Conservation (phyloP, 345 rosid genomes). For the Pistacia atlantica region DNA sequence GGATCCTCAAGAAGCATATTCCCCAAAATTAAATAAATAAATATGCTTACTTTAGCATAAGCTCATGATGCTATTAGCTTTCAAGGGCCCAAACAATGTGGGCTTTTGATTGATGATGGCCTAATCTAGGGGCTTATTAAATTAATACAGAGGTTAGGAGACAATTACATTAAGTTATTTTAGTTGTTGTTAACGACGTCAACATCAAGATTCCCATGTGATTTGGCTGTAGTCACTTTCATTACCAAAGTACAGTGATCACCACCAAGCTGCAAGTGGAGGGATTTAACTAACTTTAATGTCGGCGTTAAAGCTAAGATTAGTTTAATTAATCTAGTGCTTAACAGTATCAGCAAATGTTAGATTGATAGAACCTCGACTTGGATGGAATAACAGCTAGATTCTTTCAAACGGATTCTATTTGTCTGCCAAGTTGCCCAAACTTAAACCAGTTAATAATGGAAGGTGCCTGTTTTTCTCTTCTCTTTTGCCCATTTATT, state of each 20-base stretch:
- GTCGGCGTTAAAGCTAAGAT: constrained; percentile 25
- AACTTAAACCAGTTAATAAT: not conserved
- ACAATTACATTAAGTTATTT: not conserved
- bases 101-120: constrained; percentile 25
- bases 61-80: constrained; percentile 3
- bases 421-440: constrained; percentile 3
- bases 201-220: constrained; percentile 24
- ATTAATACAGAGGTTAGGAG: not conserved
- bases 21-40: not conserved
- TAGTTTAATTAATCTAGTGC: constrained; percentile 7
- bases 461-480: not conserved
- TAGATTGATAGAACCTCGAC: not conserved
- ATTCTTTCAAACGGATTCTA: constrained; percentile 15
- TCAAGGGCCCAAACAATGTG: constrained; percentile 6
- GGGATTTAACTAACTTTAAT: constrained; percentile 22
- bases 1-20: constrained; percentile 20
- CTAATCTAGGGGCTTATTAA: constrained; percentile 18
- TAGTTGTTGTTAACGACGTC: constrained; percentile 3
- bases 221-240: constrained; percentile 17
- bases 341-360: not conserved
- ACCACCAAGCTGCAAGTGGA: constrained; percentile 35
- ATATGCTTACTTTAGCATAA: not conserved
- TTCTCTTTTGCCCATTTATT: not conserved
- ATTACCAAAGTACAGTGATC: constrained; percentile 17
- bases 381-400: not conserved